Conservation (phyloP, 768 basidiomycete genomes). For the Boletus insuetus region DNA sequence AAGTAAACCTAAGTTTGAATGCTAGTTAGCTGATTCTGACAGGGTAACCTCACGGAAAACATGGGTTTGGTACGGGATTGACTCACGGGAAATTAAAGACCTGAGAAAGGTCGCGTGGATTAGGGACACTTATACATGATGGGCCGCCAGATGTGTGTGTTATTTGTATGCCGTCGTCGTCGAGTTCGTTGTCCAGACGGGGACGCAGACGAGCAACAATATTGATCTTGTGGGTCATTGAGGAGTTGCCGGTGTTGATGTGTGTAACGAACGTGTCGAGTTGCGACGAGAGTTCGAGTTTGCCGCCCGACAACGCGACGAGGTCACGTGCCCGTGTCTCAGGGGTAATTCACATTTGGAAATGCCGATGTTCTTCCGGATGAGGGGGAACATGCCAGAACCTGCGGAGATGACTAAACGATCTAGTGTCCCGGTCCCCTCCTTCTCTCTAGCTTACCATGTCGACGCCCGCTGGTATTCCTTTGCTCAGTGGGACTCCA, state of each 20-base stretch:
- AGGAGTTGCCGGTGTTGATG: no score
- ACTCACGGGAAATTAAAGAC: slow-evolving; percentile 78
- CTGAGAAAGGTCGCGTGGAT: slow-evolving; percentile 66
- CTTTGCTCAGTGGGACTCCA: slow-evolving; percentile 68
- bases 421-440: background rate
- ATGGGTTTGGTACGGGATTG: no score
- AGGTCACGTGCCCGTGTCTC: slow-evolving; percentile 23
- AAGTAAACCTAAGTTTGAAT: slow-evolving; percentile 53
- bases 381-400: slow-evolving; percentile 12
- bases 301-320: slow-evolving; percentile 29
- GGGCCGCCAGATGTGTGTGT: slow-evolving; percentile 40
- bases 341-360: background rate
- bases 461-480: slow-evolving; percentile 47
- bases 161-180: slow-evolving; percentile 59
- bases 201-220: slow-evolving; percentile 74
- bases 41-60: background rate
- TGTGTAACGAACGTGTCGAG: background rate
- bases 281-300: slow-evolving; percentile 7
- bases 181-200: slow-evolving; percentile 55
- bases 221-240: slow-evolving; percentile 52
- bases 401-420: background rate
- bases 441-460: background rate
- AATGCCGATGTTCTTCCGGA: slow-evolving; percentile 15
- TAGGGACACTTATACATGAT: slow-evolving; percentile 61
- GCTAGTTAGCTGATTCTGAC: background rate